These are phyloP conservation scores for Diaporthe citriasiana DNA, from an alignment of 2,329 filamentous ascomycete species.

Conservation along the genomic window DNA sequence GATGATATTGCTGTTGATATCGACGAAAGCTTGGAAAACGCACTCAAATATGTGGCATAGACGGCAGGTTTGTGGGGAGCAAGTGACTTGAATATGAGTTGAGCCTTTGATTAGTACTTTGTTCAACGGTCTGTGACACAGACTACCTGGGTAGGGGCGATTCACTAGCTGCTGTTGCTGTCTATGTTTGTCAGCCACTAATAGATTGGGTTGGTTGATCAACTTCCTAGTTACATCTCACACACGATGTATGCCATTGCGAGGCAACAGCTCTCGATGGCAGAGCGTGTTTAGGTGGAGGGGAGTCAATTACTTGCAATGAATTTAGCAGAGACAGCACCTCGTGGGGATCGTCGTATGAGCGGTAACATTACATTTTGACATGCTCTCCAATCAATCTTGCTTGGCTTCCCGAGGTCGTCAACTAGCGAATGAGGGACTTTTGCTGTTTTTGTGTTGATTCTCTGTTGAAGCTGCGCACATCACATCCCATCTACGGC, in stretches of 20 bases:
- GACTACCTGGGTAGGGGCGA: not conserved
- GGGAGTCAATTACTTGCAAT: not conserved
- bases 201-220: not conserved
- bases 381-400: not conserved
- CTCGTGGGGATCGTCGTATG: not conserved
- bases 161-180: not conserved
- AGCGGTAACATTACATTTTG: not conserved
- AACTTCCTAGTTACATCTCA: not conserved
- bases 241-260: not conserved
- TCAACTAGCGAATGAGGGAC: not conserved
- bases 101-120: not conserved
- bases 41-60: not conserved
- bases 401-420: too few species aligned
- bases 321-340: not conserved
- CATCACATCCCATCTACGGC: not conserved
- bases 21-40: too few species aligned
- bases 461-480: not conserved
- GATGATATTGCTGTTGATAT: not conserved
- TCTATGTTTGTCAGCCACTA: not conserved
- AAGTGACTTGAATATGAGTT: not conserved
- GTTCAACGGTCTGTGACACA: not conserved
- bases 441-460: not conserved
- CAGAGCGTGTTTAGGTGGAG: not conserved
- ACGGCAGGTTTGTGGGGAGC: not conserved
- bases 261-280: not conserved